phyloP scores from a whole-genome alignment of 495 filamentous ascomycete genomes.

The Amphirosellinia nigrospora region DNA sequence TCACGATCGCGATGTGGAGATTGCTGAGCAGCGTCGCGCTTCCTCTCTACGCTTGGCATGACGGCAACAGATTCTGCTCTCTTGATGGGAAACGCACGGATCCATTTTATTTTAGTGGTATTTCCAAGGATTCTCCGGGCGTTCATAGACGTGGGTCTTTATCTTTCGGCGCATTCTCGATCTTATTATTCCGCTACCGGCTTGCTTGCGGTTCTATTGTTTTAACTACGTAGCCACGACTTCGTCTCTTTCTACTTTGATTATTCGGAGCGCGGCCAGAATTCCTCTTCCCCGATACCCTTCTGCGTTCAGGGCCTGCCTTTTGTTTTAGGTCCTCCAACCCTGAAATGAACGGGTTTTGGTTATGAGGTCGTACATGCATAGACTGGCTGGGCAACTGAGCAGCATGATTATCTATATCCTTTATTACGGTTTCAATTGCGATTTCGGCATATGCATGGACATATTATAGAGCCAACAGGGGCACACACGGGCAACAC shows the following conservation, averaged over 20 bases:
- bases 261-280: not conserved
- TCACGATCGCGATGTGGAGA: slow-evolving; percentile 29
- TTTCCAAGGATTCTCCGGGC: slow-evolving; percentile 32
- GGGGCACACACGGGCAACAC: slow-evolving; percentile 14
- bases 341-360: slow-evolving; percentile 28
- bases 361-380: slow-evolving; percentile 30
- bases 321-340: slow-evolving; percentile 25
- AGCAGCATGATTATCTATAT: slow-evolving; percentile 25
- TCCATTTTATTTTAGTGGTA: slow-evolving; percentile 24
- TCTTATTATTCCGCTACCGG: slow-evolving; percentile 21
- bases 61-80: not conserved
- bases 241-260: not conserved
- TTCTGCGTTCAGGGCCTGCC: slow-evolving; percentile 21
- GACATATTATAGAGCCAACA: not conserved
- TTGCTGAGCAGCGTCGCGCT: slow-evolving; percentile 18
- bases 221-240: not conserved
- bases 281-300: slow-evolving; percentile 26
- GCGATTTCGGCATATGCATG: slow-evolving; percentile 7
- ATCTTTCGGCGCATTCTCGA: slow-evolving; percentile 31
- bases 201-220: slow-evolving; percentile 7
- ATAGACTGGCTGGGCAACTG: slow-evolving; percentile 44
- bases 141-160: slow-evolving; percentile 37
- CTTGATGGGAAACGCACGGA: not conserved
- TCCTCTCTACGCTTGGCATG: not conserved
- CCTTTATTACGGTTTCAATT: slow-evolving; percentile 3